These are phyloP conservation scores for Musa acuminata DNA, from an alignment of 176 grass and related monocot genomes.

Conservation along the genomic window DNA sequence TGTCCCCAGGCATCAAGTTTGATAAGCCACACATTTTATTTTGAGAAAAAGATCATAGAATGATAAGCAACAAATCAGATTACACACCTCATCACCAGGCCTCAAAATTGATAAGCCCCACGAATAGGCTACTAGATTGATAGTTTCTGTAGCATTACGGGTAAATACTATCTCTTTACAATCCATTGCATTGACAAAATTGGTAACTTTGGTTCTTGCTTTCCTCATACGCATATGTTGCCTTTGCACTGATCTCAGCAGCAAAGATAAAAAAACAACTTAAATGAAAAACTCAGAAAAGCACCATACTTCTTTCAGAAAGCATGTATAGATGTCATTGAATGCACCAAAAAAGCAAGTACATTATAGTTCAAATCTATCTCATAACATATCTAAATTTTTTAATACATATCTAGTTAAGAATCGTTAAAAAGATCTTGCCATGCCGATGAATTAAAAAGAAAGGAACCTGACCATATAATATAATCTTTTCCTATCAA, in stretches of 20 bases:
- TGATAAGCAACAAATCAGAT: slow-evolving; percentile 2
- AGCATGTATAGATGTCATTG: background rate
- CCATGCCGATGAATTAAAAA: background rate
- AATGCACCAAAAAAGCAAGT: background rate
- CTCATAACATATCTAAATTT: background rate
- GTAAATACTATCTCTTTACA: slow-evolving; percentile 92
- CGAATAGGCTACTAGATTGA: slow-evolving; percentile 89
- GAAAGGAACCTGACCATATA: background rate
- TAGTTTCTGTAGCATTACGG: slow-evolving; percentile 91
- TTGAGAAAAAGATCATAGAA: slow-evolving; percentile 4
- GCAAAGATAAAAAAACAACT: background rate
- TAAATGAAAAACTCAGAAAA: background rate
- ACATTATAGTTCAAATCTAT: background rate
- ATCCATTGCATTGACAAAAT: slow-evolving; percentile 68
- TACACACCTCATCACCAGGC: slow-evolving; percentile 60
- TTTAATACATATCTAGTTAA: background rate
- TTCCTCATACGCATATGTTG: slow-evolving; percentile 85
- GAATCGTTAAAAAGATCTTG: background rate
- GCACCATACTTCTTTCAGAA: background rate
- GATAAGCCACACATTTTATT: background rate
- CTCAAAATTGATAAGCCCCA: slow-evolving; percentile 85
- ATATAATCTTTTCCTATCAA: too few relatives aligned
- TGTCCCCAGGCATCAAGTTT: slow-evolving; percentile 72
- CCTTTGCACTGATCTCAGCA: slow-evolving; percentile 47
- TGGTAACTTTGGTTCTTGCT: slow-evolving; percentile 90